phyloP scores from a whole-genome alignment of 2,329 filamentous ascomycete species.

The Aspergillus arachidicola region DNA sequence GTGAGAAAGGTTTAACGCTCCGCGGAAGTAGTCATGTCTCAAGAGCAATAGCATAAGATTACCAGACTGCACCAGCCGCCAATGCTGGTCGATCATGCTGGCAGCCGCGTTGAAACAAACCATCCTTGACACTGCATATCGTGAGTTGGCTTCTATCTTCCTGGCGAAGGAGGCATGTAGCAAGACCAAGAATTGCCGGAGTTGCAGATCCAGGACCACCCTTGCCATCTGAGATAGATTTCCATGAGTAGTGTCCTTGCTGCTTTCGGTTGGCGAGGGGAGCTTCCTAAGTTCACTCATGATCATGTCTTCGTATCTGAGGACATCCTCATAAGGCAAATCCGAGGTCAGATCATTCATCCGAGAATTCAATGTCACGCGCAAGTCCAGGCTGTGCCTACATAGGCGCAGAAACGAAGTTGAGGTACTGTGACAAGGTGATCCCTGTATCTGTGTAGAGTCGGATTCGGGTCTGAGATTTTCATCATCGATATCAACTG shows the following conservation, averaged over 20 bases:
- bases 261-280: fast-evolving
- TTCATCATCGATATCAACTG: not conserved
- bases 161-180: not conserved
- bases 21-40: not conserved
- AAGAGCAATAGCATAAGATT: not conserved
- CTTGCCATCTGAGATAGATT: not conserved
- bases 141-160: not conserved
- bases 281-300: not conserved
- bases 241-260: fast-evolving
- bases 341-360: not conserved
- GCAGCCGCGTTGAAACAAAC: not conserved
- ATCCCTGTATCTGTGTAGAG: not conserved
- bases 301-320: not conserved
- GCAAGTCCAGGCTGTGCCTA: not conserved
- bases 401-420: not conserved
- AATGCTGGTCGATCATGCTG: not conserved
- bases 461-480: not conserved
- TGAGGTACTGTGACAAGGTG: not conserved
- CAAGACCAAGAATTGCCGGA: not conserved
- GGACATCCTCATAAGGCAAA: not conserved
- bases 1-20: not conserved
- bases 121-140: not conserved
- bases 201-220: not conserved
- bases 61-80: not conserved
- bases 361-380: not conserved